phyloP scores from a whole-genome alignment of 495 filamentous ascomycete genomes.

The Xylaria grammica region DNA sequence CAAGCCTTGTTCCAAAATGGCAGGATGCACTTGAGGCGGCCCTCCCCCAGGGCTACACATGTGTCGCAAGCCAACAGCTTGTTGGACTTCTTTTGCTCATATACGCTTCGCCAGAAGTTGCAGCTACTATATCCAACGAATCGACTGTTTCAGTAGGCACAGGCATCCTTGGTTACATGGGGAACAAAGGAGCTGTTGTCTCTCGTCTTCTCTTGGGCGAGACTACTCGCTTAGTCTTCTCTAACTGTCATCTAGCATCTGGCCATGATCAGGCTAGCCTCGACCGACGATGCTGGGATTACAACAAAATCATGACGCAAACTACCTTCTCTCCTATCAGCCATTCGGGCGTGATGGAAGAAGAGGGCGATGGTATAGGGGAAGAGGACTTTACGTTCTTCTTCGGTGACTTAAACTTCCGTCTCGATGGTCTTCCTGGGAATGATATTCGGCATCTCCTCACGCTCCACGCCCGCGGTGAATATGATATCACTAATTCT shows the following conservation, averaged over 20 bases:
- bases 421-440: constrained; percentile 84
- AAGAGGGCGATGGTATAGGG: constrained; percentile 71
- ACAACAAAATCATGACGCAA: constrained; percentile 71
- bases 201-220: constrained; percentile 87
- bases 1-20: constrained; percentile 72
- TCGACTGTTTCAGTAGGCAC: constrained; percentile 82
- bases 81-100: constrained; percentile 85
- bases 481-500: constrained; percentile 63
- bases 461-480: constrained; percentile 77
- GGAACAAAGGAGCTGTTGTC: constrained; percentile 91
- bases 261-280: constrained; percentile 77
- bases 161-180: constrained; percentile 77
- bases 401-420: constrained; percentile 97
- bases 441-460: constrained; percentile 88
- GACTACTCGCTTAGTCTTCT: constrained; percentile 83
- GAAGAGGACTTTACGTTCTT: constrained; percentile 93
- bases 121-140: constrained; percentile 72
- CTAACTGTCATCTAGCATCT: constrained; percentile 89
- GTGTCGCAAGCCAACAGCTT: constrained; percentile 81
- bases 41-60: constrained; percentile 75
- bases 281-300: constrained; percentile 91
- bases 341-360: constrained; percentile 59
- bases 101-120: constrained; percentile 78
- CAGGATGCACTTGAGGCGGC: constrained; percentile 72
- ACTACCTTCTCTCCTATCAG: constrained; percentile 76